Percentiles rank a stretch among this genome's conserved stretches.
Evolutionary conservation across 257 asterid species (phyloP).

Genomic region (Ocimum tenuiflorum): DNA sequence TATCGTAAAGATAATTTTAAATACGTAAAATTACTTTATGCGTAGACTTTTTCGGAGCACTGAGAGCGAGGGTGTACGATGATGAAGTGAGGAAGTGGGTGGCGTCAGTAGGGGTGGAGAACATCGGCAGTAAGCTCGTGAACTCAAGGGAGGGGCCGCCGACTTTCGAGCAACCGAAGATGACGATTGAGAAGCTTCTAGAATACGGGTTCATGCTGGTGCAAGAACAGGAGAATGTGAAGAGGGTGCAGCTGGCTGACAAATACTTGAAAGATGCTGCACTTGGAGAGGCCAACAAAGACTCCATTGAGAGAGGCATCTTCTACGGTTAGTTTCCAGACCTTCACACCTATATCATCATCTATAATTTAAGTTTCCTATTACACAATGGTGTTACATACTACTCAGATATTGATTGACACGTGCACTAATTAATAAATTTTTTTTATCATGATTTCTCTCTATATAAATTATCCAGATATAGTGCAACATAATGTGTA

Average conservation of each 20-base stretch:
- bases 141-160: conserved; percentile 80
- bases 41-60: conserved; percentile 79
- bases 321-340: conserved; percentile 48
- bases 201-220: conserved; percentile 77
- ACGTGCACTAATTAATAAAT: too few relatives aligned
- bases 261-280: conserved; percentile 64
- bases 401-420: too few relatives aligned
- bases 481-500: too few relatives aligned
- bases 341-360: too few relatives aligned
- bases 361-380: too few relatives aligned
- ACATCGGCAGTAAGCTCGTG: conserved; percentile 53
- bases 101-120: conserved; percentile 45
- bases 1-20: too few relatives aligned
- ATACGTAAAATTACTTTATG: too few relatives aligned
- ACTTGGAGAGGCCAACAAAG: conserved; percentile 76
- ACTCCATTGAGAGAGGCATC: conserved; percentile 41
- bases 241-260: conserved; percentile 84
- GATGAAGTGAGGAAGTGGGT: conserved; percentile 75
- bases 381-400: too few relatives aligned
- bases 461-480: too few relatives aligned
- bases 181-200: conserved; percentile 59
- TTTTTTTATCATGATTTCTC: too few relatives aligned
- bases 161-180: conserved; percentile 59
- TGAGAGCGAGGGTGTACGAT: conserved; percentile 85
- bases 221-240: conserved; percentile 75